Base-by-base conservation (phyloP, 2,329 filamentous ascomycete species). In the Periglandula ipomoeae region DNA sequence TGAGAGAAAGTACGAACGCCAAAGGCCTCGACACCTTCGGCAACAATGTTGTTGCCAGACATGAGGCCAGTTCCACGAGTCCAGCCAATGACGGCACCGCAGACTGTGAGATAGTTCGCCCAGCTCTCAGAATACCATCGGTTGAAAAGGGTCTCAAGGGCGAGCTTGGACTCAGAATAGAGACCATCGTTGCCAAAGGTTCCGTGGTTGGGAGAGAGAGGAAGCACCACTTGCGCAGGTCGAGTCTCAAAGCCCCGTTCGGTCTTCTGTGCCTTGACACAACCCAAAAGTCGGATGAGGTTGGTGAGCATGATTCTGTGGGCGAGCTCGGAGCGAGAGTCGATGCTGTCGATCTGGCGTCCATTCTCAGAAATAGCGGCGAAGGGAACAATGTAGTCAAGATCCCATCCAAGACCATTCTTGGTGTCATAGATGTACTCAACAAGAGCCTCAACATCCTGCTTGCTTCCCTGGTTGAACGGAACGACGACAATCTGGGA, bases 231-330 rank as follows among this genome's bases (percentile, higher is more conserved):
- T 69, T 98, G 93, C 23, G 93, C 93, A 44, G 93, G 93, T 35
- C 93, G 87, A 30, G 93, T 98, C 72, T 95, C 89, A 61, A 93
- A 95, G 50, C 87, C 89, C 57, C 87, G 83, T 56, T 85, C 78
- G 24, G 84, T 78, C 76, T 98, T 98, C 67, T 97, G 87, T 5
- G 82, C 71, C 78, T 97, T 98, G 70, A 98, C 85, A 55, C 74
- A 82, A 59, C 93, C 93, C 48, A 98, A 78, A 52, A 98, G 84
- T 58, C 93, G 89, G 55, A 97, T 75, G 9, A 98, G 76, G 69
- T 98, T 98, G 61, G 93, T 98, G 66, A 98, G 75, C 93, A 98
- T 97, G 73, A 98, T 96, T 56, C 93, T 88, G 68, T 98, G 93
- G 57, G 93, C 93, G 55, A 98, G 82, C 73, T 98, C 93, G 13